Evolutionary conservation across 164 flowering plant species (phyloP), one percentile per base, ranked within the genome.

Genomic region (Akebia trifoliata): DNA sequence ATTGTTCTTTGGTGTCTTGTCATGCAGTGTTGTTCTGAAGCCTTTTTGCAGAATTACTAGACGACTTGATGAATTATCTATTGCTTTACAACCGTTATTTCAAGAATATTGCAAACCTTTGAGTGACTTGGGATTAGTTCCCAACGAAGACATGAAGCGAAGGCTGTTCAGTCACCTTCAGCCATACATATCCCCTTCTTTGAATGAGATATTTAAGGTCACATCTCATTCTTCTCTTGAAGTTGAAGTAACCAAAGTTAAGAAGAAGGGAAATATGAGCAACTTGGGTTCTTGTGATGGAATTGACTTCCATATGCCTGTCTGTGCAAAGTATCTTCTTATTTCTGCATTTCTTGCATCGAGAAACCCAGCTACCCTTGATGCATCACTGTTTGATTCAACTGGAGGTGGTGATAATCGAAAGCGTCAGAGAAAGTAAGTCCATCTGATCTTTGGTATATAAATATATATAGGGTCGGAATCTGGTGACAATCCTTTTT

Each of bases 281-380:
- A 75, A 59, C 50, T 54, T 49, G 1, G 85, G 72, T 40, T 63
- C 59, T 44, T 28, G 35, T 43, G 69, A 76, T 50, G 82, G 77
- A 40, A 38, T 86, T 8, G 95, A 85, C 66, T 81, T 84, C 61
- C 92, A 90, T 55, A 79, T 93, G 92, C 79, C 96, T 44, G 61
- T 75, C 55, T 90, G 89, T 60, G 93, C 99, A 31, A 90, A 94
- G 64, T 93, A 87, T 78, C 96, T 94, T 56, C 96, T 94, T 56
- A 78, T 94, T 59, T 87, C 97, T 34, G 93, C 97, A 54, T 94
- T 90, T 70, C 85, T 94, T 73, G 97, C 97, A 74, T 94, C 97
- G 61, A 81, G 87, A 81, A 94, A 94, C 63, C 97, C 96, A 32
- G 99, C 99, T 35, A 94, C 99, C 24, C 90, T 86, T 63, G 97